A percentile compares a stretch with the other conserved stretches of the same genome.
Evolutionary conservation across 2,329 filamentous ascomycete species (phyloP).

Genomic region (Aspergillus sp.): DNA sequence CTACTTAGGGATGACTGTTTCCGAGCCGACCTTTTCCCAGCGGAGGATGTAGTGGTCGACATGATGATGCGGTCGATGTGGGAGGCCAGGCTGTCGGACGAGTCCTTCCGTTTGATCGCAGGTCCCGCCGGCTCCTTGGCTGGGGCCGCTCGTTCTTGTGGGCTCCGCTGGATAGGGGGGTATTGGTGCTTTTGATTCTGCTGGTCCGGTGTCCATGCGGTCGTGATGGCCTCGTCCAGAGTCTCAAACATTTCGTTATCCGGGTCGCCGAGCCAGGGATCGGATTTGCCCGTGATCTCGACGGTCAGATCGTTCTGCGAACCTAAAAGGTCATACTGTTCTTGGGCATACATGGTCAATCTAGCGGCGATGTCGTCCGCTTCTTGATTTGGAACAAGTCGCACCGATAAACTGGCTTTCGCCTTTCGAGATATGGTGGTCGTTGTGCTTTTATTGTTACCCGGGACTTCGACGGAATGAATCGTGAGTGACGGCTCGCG

Average conservation of each 20-base stretch:
- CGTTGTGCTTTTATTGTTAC: slow-evolving; percentile 79
- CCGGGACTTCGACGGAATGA: slow-evolving; percentile 82
- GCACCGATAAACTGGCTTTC: slow-evolving; percentile 82
- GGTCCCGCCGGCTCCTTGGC: slow-evolving; percentile 18
- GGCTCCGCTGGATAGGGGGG: slow-evolving; percentile 25
- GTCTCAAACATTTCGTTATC: slow-evolving; percentile 88
- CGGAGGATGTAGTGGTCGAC: slow-evolving; percentile 37
- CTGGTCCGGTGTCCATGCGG: slow-evolving; percentile 66
- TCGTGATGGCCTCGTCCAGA: slow-evolving; percentile 78
- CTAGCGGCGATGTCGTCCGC: slow-evolving; percentile 71
- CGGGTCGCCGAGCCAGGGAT: slow-evolving; percentile 93
- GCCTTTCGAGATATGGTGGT: slow-evolving; percentile 83
- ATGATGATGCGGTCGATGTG: slow-evolving; percentile 41
- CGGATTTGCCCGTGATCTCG: slow-evolving; percentile 86
- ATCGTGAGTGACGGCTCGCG: slow-evolving; percentile 92
- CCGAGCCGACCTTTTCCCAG: slow-evolving; percentile 26
- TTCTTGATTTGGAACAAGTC: slow-evolving; percentile 90
- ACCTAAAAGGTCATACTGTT: slow-evolving; percentile 70
- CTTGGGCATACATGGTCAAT: slow-evolving; percentile 66
- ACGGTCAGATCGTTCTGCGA: slow-evolving; percentile 80
- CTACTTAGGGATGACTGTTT: slow-evolving; percentile 27
- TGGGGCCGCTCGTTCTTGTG: slow-evolving; percentile 14
- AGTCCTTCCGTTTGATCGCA: slow-evolving; percentile 33
- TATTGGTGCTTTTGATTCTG: slow-evolving; percentile 35
- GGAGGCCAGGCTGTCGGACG: slow-evolving; percentile 40